Evolutionary conservation across 2,329 filamentous ascomycete species (phyloP).

Genomic region (Fusarium burgessii): DNA sequence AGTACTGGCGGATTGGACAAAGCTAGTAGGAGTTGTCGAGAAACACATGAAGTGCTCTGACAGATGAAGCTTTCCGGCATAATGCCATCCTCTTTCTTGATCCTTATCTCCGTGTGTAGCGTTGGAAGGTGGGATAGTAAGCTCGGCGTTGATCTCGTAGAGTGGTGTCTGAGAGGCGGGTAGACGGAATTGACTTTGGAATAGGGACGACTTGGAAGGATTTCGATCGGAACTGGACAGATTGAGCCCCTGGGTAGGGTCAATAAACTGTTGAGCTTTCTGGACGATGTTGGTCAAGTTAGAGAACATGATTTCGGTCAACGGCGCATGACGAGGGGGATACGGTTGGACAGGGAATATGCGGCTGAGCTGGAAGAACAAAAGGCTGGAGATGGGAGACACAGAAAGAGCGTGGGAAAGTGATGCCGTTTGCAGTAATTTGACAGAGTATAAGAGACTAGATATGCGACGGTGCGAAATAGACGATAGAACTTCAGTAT

Average conservation of each 20-base stretch:
- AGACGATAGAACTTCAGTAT: slow-evolving; percentile 17
- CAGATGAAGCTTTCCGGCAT: slow-evolving; percentile 91
- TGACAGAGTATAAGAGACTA: slow-evolving; percentile 5
- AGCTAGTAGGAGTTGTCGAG: slow-evolving; percentile 91
- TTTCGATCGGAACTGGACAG: slow-evolving; percentile 80
- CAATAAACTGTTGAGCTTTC: slow-evolving; percentile 95
- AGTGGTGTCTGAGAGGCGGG: slow-evolving; percentile 92
- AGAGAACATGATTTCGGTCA: slow-evolving; percentile 66
- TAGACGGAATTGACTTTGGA: slow-evolving; percentile 96
- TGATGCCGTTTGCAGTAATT: neutral
- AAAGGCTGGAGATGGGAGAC: neutral
- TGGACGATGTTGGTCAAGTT: slow-evolving; percentile 85
- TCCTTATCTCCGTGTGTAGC: slow-evolving; percentile 77
- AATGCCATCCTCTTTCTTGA: slow-evolving; percentile 82
- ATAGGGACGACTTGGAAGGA: slow-evolving; percentile 91
- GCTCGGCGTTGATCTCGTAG: slow-evolving; percentile 95
- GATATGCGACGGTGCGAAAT: slow-evolving; percentile 4
- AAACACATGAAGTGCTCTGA: slow-evolving; percentile 97
- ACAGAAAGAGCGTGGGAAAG: neutral
- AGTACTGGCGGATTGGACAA: slow-evolving; percentile 81
- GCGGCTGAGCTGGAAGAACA: slow-evolving; percentile 21
- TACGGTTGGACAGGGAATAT: slow-evolving; percentile 26
- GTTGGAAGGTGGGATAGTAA: slow-evolving; percentile 84
- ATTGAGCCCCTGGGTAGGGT: slow-evolving; percentile 82
- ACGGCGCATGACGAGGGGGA: slow-evolving; percentile 54